Base-by-base conservation (phyloP, 768 basidiomycete species). In the Lentinula boryana region DNA sequence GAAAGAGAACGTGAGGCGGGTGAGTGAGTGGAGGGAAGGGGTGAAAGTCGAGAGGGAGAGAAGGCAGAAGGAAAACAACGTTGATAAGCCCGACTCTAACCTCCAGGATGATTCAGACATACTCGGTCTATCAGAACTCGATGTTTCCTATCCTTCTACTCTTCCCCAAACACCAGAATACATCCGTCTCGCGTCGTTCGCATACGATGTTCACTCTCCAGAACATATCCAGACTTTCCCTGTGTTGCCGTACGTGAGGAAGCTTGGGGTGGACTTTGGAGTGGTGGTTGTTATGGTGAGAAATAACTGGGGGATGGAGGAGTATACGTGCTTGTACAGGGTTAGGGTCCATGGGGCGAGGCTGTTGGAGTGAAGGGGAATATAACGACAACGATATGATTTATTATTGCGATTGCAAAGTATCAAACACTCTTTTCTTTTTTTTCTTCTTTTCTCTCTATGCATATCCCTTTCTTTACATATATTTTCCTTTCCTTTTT, bases 311-410 rank as follows among this genome's bases (percentile, higher is more conserved):
- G 96, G 95, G 44, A 78, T 79, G 72, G 78, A 80, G 5, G 85
- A 88, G 60, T 92, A 82, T 69, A 97, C 95, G 0, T 98, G 96
- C 72, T 72, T 98, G 41, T 98, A 94, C 72, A 85, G 91, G 48
- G 76, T 93, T 74, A 82, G 91, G 46, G 89, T 91, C 33, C 91
- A 93, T 67, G 91, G 91, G 15, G 75, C 81, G 65, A 76, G 70
- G 60, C 66, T 38, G 36, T 13, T 38, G 36, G 36, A 38, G 36
- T 85, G 56, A 38, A n/a, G 41, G 16, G 16, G 41, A 13, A 5
- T 15, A 15, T 43, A 43, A 43, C 16, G 41, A 38, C 13, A 8
- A 38, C 36, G 36, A 38, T 13, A 38, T 13, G 36, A 38, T 38
- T 13, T 13, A 38, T 13, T 3, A 38, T 8, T 8, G 9, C 36